Conservation (phyloP, 164 flowering plant genomes). For the Dillenia turbinata region DNA sequence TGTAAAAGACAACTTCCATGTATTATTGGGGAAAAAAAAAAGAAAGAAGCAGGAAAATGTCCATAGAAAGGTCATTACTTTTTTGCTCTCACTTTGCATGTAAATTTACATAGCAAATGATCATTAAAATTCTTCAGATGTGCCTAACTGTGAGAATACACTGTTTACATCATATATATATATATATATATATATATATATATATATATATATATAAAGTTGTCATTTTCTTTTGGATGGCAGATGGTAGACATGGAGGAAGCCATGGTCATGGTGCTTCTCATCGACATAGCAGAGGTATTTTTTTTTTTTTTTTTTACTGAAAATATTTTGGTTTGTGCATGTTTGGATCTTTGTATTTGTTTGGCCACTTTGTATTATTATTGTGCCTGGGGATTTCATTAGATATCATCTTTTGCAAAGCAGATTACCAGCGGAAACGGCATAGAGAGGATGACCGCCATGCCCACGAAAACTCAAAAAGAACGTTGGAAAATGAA, state of each 20-base stretch:
- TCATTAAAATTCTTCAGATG: too few species aligned
- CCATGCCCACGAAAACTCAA: conserved; percentile 48
- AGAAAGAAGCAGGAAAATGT: too few species aligned
- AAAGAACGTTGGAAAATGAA: conserved; percentile 54
- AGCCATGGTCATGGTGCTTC: conserved; percentile 66
- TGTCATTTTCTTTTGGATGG: too few species aligned
- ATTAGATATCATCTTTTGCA: background rate
- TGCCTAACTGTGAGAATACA: too few species aligned
- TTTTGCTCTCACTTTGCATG: too few species aligned
- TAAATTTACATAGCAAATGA: too few species aligned
- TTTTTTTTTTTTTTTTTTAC: background rate
- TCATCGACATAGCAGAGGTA: conserved; percentile 74
- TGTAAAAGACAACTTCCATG: too few species aligned
- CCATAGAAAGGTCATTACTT: too few species aligned
- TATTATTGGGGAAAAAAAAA: too few species aligned
- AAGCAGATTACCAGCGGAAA: conserved; percentile 67
- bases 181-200: too few species aligned
- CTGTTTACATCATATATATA: too few species aligned
- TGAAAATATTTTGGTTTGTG: background rate
- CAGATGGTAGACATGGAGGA: conserved; percentile 89
- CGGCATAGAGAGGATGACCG: conserved; percentile 83
- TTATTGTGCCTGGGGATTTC: background rate
- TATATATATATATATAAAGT: too few species aligned
- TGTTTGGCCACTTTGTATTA: background rate
- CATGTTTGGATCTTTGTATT: background rate